Percentiles rank a stretch among this genome's conserved stretches.
Evolutionary conservation across 2,329 filamentous ascomycete species (phyloP).

Genomic region (Blastomyces gilchristii): DNA sequence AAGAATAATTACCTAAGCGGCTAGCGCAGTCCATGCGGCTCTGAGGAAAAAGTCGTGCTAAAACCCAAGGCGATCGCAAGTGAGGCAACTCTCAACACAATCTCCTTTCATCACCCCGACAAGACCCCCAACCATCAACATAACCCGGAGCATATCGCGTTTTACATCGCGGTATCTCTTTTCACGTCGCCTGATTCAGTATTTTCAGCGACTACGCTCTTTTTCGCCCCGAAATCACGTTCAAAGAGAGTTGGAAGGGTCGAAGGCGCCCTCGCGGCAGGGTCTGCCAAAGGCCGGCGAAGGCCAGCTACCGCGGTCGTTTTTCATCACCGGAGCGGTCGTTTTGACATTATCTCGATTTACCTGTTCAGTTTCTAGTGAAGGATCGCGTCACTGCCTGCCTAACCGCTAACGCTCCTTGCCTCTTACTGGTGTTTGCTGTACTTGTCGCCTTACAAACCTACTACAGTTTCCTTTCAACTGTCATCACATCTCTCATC

Average conservation of each 20-base stretch:
- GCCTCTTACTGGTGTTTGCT: neutral
- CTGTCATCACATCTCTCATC: slow-evolving; percentile 12
- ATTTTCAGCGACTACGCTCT: slow-evolving; percentile 20
- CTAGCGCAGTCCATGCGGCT: slow-evolving; percentile 12
- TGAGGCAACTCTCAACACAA: slow-evolving; percentile 33
- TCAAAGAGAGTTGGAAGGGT: slow-evolving; percentile 30
- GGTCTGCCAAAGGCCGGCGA: slow-evolving; percentile 38
- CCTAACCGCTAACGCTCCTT: neutral
- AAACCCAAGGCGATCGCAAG: slow-evolving; percentile 32
- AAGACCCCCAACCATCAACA: slow-evolving; percentile 23
- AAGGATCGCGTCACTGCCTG: neutral
- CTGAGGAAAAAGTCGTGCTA: slow-evolving; percentile 27
- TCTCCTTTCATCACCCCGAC: slow-evolving; percentile 34
- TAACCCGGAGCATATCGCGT: slow-evolving; percentile 32
- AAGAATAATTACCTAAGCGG: slow-evolving; percentile 1
- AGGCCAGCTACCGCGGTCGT: slow-evolving; percentile 30
- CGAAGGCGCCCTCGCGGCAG: slow-evolving; percentile 40
- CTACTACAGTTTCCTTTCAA: neutral
- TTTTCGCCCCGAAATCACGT: slow-evolving; percentile 20
- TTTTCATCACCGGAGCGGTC: slow-evolving; percentile 23
- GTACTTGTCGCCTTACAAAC: neutral
- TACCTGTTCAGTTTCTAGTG: neutral
- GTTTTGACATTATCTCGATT: slow-evolving; percentile 3
- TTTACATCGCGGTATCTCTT: slow-evolving; percentile 33
- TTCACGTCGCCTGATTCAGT: slow-evolving; percentile 20